A percentile compares a stretch with the other conserved stretches of the same genome.
Evolutionary conservation across 768 basidiomycete genomes (phyloP).

Genomic region (Podaxis carcinomalis): DNA sequence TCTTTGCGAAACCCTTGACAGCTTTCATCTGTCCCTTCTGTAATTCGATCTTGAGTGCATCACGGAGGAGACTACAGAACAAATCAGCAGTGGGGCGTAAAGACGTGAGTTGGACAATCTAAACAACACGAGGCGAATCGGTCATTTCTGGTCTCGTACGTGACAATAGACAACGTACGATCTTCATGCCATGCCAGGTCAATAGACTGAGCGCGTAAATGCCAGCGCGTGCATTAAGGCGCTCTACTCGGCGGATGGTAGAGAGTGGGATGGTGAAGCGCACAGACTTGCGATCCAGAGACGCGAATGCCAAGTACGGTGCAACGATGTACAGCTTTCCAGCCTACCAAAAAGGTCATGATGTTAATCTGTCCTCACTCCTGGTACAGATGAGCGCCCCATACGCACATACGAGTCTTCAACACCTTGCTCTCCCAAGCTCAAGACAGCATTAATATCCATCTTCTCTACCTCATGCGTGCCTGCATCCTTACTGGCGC

Average conservation of each 20-base stretch:
- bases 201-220: slow-evolving; percentile 93
- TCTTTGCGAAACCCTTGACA: slow-evolving; percentile 86
- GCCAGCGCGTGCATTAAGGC: slow-evolving; percentile 89
- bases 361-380: too few species aligned
- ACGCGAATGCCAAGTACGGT: slow-evolving; percentile 87
- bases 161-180: slow-evolving; percentile 47
- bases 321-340: slow-evolving; percentile 87
- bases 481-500: slow-evolving; percentile 21
- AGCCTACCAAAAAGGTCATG: slow-evolving; percentile 43
- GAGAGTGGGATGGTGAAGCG: slow-evolving; percentile 88
- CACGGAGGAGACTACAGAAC: slow-evolving; percentile 86
- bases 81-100: slow-evolving; percentile 89
- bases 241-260: slow-evolving; percentile 89
- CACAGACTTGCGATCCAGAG: slow-evolving; percentile 89
- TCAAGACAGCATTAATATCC: slow-evolving; percentile 88
- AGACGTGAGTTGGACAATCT: slow-evolving; percentile 92
- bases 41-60: slow-evolving; percentile 84
- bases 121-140: background rate
- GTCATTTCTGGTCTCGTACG: slow-evolving; percentile 2
- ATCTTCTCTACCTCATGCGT: slow-evolving; percentile 54
- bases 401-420: slow-evolving; percentile 90
- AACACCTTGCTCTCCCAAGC: slow-evolving; percentile 65
- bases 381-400: too few species aligned
- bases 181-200: slow-evolving; percentile 93
- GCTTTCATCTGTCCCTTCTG: slow-evolving; percentile 91